Conservation (phyloP, 305 asterid genomes). For the Fraxinus xanthoxyloides region DNA sequence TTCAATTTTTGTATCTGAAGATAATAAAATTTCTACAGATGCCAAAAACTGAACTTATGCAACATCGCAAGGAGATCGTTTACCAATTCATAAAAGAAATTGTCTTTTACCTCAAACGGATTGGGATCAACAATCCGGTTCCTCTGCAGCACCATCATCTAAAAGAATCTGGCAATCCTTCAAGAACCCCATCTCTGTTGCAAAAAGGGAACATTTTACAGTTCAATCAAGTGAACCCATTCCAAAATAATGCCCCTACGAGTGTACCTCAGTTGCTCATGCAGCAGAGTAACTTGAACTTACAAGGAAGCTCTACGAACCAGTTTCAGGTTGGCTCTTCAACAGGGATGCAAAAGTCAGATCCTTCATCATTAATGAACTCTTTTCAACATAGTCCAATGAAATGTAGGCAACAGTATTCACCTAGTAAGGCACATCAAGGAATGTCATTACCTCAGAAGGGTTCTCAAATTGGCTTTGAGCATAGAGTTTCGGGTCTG, state of each 20-base stretch:
- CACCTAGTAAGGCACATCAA: slow-evolving; percentile 16
- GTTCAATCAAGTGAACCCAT: slow-evolving; percentile 6
- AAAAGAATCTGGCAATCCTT: slow-evolving; percentile 22
- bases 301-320: slow-evolving; percentile 23
- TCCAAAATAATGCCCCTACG: slow-evolving; percentile 14
- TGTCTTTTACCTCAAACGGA: background rate
- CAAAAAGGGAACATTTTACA: slow-evolving; percentile 29
- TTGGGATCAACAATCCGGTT: background rate
- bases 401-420: slow-evolving; percentile 24
- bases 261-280: slow-evolving; percentile 18
- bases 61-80: slow-evolving; percentile 23
- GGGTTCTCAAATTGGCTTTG: slow-evolving; percentile 18
- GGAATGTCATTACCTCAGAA: slow-evolving; percentile 21
- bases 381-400: slow-evolving; percentile 18
- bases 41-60: slow-evolving; percentile 30
- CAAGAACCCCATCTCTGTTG: slow-evolving; percentile 26
- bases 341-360: slow-evolving; percentile 12
- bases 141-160: slow-evolving; percentile 22
- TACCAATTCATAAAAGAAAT: slow-evolving; percentile 13
- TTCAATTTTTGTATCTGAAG: background rate
- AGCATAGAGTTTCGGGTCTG: slow-evolving; percentile 23
- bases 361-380: slow-evolving; percentile 16
- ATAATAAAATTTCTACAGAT: slow-evolving; percentile 19
- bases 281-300: slow-evolving; percentile 22
- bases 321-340: slow-evolving; percentile 26